phyloP scores from a whole-genome alignment of 495 filamentous ascomycete species.

The Hyaloscypha hepaticicola region DNA sequence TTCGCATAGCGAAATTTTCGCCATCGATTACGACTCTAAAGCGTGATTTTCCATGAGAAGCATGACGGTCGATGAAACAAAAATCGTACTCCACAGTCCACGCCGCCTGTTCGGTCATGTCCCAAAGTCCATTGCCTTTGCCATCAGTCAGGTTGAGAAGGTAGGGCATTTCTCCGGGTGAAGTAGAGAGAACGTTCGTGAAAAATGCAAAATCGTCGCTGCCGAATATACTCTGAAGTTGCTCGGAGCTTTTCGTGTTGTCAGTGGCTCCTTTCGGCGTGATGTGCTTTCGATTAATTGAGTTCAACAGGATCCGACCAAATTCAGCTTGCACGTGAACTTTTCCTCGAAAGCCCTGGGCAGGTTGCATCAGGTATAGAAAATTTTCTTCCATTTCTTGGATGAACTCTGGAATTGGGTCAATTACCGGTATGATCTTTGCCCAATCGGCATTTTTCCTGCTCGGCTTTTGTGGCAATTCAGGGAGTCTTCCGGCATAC shows the following conservation, averaged over 20 bases:
- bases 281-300: slow-evolving; percentile 20
- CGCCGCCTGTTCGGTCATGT: slow-evolving; percentile 3
- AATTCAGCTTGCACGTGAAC: slow-evolving; percentile 42
- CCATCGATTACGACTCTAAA: slow-evolving; percentile 54
- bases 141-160: slow-evolving; percentile 34
- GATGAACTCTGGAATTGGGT: slow-evolving; percentile 22
- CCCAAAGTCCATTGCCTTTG: slow-evolving; percentile 15
- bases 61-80: slow-evolving; percentile 23
- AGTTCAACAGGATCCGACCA: slow-evolving; percentile 40
- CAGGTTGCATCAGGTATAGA: slow-evolving; percentile 25
- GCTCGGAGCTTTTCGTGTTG: neutral
- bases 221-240: slow-evolving; percentile 27
- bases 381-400: slow-evolving; percentile 17
- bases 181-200: slow-evolving; percentile 42
- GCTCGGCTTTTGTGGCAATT: neutral
- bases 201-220: slow-evolving; percentile 33
- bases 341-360: slow-evolving; percentile 36
- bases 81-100: slow-evolving; percentile 50
- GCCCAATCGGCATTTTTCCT: neutral
- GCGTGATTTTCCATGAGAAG: slow-evolving; percentile 13
- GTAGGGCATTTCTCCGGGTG: slow-evolving; percentile 37
- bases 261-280: slow-evolving; percentile 20
- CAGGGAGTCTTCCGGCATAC: slow-evolving; percentile 17
- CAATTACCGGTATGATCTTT: slow-evolving; percentile 18
- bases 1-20: slow-evolving; percentile 29